phyloP scores from a whole-genome alignment of 2,329 filamentous ascomycete species.

The Ophiostoma perfectum region DNA sequence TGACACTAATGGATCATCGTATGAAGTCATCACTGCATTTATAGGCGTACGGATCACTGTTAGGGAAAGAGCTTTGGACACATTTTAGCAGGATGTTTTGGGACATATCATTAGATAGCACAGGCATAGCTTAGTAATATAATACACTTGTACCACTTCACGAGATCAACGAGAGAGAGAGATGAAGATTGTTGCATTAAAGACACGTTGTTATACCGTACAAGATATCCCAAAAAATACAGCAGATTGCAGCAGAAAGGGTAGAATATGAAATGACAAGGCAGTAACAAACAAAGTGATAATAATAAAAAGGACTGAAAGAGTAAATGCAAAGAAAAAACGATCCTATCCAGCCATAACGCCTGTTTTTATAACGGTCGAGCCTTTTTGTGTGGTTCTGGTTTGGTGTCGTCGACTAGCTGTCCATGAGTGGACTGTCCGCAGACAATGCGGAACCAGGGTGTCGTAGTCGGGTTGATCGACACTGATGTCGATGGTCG shows the following conservation, averaged over 20 bases:
- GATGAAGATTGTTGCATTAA: not conserved
- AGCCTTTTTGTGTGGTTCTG: slow-evolving; percentile 17
- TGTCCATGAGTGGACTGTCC: not conserved
- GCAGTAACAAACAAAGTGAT: not conserved
- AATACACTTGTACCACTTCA: not conserved
- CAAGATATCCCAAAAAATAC: slow-evolving; percentile 9
- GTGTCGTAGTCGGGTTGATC: not conserved
- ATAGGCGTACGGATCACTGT: not conserved
- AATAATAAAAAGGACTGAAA: not conserved
- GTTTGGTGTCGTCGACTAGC: not conserved
- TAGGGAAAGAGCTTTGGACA: slow-evolving; percentile 6
- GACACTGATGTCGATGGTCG: not conserved
- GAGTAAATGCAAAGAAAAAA: not conserved
- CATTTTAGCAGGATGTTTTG: not conserved
- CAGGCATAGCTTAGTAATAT: slow-evolving; percentile 5
- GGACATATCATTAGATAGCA: not conserved
- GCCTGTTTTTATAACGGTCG: slow-evolving; percentile 13
- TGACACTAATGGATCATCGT: not conserved
- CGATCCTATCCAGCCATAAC: slow-evolving; percentile 23
- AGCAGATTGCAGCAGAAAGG: not conserved
- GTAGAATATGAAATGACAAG: not conserved
- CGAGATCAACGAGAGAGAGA: not conserved
- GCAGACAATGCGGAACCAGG: not conserved
- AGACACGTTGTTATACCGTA: slow-evolving; percentile 8
- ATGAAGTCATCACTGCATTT: slow-evolving; percentile 6